phyloP scores from a whole-genome alignment of 225 moss, liverwort and hornwort species.

The Pseudisothecium myosuroides region DNA sequence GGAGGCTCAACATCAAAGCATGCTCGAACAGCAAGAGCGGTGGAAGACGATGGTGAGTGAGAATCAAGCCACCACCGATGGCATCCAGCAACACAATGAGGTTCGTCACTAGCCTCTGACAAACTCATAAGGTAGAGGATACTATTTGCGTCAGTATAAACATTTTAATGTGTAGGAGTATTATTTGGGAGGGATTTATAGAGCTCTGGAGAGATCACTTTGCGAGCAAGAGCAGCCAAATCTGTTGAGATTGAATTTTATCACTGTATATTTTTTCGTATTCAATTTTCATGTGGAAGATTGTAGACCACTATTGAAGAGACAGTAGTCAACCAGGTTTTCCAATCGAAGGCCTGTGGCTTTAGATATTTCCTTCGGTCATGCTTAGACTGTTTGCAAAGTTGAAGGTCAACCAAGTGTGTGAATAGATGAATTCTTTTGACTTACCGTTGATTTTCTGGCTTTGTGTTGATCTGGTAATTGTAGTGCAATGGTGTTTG shows the following conservation, averaged over 20 bases:
- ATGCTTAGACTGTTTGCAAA: background rate
- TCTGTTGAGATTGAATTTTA: background rate
- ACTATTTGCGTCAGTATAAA: background rate
- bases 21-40: conserved; percentile 25
- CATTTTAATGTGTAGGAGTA: background rate
- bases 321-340: background rate
- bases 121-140: background rate
- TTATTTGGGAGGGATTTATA: background rate
- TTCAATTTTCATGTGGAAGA: background rate
- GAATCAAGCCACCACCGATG: conserved; percentile 12
- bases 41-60: conserved; percentile 31
- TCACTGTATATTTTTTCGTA: background rate
- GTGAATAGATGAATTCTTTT: background rate
- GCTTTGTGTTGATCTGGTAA: background rate
- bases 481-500: background rate
- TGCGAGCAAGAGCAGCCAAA: background rate
- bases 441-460: background rate
- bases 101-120: background rate
- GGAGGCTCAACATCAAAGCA: conserved; percentile 14
- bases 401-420: background rate
- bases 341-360: background rate
- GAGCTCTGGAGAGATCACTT: background rate
- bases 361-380: background rate
- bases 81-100: conserved; percentile 28
- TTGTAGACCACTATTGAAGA: background rate